Conservation (phyloP, 805 yeast genomes). For the Kodamaea restingae region DNA sequence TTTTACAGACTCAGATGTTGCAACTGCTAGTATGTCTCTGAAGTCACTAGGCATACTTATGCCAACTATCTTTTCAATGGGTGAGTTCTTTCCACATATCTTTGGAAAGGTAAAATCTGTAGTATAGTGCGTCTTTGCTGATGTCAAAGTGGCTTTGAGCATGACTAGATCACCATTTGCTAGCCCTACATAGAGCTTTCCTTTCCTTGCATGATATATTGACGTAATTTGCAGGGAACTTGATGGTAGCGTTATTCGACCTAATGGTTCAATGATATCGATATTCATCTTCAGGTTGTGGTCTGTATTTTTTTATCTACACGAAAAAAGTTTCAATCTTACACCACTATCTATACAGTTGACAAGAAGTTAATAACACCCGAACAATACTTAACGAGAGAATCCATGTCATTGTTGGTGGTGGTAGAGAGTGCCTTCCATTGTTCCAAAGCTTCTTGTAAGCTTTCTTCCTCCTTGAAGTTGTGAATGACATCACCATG, state of each 20-base stretch:
- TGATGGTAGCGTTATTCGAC: conserved; percentile 28
- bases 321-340: conserved; percentile 1
- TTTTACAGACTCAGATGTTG: conserved; percentile 20
- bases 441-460: conserved; percentile 42
- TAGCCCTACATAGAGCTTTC: conserved; percentile 28
- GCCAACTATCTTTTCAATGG: conserved; percentile 13
- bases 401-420: conserved; percentile 53
- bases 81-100: background rate
- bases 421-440: conserved; percentile 46
- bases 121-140: conserved; percentile 11
- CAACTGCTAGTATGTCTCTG: conserved; percentile 23
- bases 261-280: conserved; percentile 35
- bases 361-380: conserved; percentile 67
- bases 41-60: conserved; percentile 12
- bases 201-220: conserved; percentile 15
- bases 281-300: conserved; percentile 27
- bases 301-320: conserved; percentile 1
- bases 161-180: conserved; percentile 33
- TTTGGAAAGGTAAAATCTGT: conserved; percentile 1
- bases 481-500: conserved; percentile 76
- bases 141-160: conserved; percentile 15
- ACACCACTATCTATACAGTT: conserved; percentile 24
- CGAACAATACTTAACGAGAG: conserved; percentile 70
- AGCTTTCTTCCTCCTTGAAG: conserved; percentile 30
- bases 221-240: conserved; percentile 20